Percentiles rank a stretch among this genome's conserved stretches.
Conservation (phyloP, 2,329 filamentous ascomycete genomes). For the Fusarium caatingaense region DNA sequence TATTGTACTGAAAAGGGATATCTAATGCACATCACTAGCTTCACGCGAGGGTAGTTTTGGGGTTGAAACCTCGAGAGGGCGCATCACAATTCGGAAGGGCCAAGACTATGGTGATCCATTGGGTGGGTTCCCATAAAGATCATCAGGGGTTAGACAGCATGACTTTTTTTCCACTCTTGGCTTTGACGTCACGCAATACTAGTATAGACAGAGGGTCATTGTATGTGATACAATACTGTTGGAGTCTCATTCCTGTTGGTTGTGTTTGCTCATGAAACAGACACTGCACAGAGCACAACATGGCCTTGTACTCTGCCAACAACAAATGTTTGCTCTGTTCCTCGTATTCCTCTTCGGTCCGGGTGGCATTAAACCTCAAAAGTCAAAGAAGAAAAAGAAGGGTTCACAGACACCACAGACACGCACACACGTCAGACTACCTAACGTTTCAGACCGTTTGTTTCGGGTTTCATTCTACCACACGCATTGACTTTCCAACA, state of each 20-base stretch:
- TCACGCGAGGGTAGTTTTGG: background rate
- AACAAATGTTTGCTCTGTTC: constrained; percentile 11
- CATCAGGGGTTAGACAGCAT: constrained; percentile 34
- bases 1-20: constrained; percentile 35
- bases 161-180: constrained; percentile 7
- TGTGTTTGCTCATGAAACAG: constrained; percentile 39
- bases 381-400: background rate
- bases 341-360: constrained; percentile 9
- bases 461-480: constrained; percentile 36
- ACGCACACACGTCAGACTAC: constrained; percentile 14
- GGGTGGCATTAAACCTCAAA: constrained; percentile 1
- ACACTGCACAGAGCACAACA: constrained; percentile 7
- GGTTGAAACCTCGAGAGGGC: constrained; percentile 21
- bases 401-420: constrained; percentile 3
- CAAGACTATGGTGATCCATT: constrained; percentile 19
- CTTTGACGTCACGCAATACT: constrained; percentile 34
- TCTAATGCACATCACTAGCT: constrained; percentile 37
- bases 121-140: constrained; percentile 29
- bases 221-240: background rate
- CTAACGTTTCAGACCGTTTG: constrained; percentile 36
- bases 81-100: constrained; percentile 35
- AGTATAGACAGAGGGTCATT: background rate
- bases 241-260: background rate
- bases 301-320: constrained; percentile 15
- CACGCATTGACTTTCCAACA: constrained; percentile 9